Base-by-base conservation (phyloP, 306 rosid species). In the Hylodesmum podocarpum region DNA sequence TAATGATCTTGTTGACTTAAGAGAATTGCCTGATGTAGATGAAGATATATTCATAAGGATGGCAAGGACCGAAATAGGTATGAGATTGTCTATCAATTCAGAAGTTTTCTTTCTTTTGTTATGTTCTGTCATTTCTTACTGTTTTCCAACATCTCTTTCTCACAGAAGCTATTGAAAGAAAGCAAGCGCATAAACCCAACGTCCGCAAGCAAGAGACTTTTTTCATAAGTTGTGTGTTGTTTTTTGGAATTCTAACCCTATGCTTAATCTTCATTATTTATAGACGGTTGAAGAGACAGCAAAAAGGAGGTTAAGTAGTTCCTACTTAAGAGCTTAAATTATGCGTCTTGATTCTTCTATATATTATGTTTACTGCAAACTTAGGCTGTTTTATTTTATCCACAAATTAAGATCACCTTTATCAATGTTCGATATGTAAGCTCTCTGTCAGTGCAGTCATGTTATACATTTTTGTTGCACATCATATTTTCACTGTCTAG, bases 11-110 rank as follows among this genome's bases (percentile, higher is more conserved):
- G 34, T 57, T 29, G 87, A 90, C 66, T 27, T 86, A 11, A 88
- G 66, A 71, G 70, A 54, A 19, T 12, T 80, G 24, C 29, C 87
- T 0, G 84, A 14, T 5, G 81, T 84, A 34, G 84, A 78, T 16
- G 87, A 88, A 72, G 86, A 84, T 67, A 16, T 90, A 28, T 86
- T 76, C 70, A 53, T 90, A 46, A 79, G 82, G 62, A 15, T 88
- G 78, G 84, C 82, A 25, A 19, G 21, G 18, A n/a, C 66, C 47
- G 66, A 61, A 25, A 2, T 61, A 63, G 65, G 83, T 79, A 78
- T 10, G 8, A 15, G 11, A 27, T 43, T 47, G 8, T 50, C 41
- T 76, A 28, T 33, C 62, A 33, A 3, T 15, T 24, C 14, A 31
- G 33, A 29, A 18, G 21, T 31, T 43, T 44, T 13, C 10, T 3